Base-by-base conservation (phyloP, 2,329 filamentous ascomycete genomes). In the Aspergillus sp. region DNA sequence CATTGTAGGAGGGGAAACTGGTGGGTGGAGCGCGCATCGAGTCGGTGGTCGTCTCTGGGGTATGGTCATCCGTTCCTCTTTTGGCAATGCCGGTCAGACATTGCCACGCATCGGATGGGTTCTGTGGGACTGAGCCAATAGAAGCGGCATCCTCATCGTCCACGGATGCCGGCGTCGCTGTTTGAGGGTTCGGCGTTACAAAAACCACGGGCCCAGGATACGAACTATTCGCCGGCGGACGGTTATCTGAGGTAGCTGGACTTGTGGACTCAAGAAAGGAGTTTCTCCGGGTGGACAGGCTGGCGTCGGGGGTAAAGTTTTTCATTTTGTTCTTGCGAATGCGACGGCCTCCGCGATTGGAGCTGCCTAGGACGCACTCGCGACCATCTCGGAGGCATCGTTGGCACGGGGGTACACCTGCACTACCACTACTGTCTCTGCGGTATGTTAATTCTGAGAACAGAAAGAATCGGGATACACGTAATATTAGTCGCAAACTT, bases 341-440 rank as follows among this genome's bases (percentile, higher is more conserved):
- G 44, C 82, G 76, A 50, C 81, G 76, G 13, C 82, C 82, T 43
- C 82, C 82, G 50, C 82, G 78, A 62, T 84, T 84, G 45, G 80
- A 83, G 42, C 79, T 78, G 6, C 81, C 82, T 17, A 85, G 75
- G 10, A 85, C 76, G 64, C 82, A 85, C 55, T 84, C 81, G 48
- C 81, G 79, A 52, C 76, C 74, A 57, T 84, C 81, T 59, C 78
- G 77, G 56, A 80, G 77, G 67, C 82, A 85, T 50, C 82, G 73
- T 47, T 81, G 76, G 59, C 82, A 85, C 21, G 82, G 82, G 23
- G 75, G 75, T 73, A 78, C 63, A 65, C 77, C 67, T 64, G 78
- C 67, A 71, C 73, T 67, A 67, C 80, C 70, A 74, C 79, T 71
- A 64, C 69, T 64, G 62, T 76, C 64, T 64, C 76, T 72, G 61